Base-by-base conservation (phyloP, 208 protist genomes). In the Baffinella frigidus region DNA sequence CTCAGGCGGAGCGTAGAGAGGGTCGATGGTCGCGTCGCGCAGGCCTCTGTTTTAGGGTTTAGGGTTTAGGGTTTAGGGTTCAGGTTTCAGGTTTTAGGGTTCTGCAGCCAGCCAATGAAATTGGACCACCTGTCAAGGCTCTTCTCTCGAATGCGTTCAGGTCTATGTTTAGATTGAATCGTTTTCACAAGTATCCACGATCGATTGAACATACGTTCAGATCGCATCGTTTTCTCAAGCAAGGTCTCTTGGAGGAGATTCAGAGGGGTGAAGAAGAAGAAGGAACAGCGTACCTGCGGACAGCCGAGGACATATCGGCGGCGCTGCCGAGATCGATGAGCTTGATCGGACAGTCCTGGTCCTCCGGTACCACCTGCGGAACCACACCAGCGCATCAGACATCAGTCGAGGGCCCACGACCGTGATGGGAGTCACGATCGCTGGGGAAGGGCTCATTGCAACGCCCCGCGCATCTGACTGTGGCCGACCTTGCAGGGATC, bases 1-100 rank as follows among this genome's bases (percentile, higher is more conserved):
- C 39, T 87, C 80, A 33, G 80, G 80, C n/a, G 80, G 80, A 4
- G 80, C 80, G 51, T 87, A 87, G 44, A 87, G 80, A 27, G 80
- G 80, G 51, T 87, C 80, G 39, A 87, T 27, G 80, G 80, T 87
- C 27, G 51, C 80, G 44, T 87, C 80, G 2, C 35, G 20, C n/a
- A 90, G 38, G 24, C 83, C 83, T 56, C 11, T 56, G 48, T 56
- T 7, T 56, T 7, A 24, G 48, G 7, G 48, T 56, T 7, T 56
- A 17, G 7, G 48, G 7, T 7, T 56, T 7, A 24, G 48, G 7
- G 48, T 56, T 7, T 56, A 17, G 7, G 48, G 7, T 7, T 56
- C 11, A 24, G 48, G 7, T 7, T 56, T 7, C 17, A 17, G 48
- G 48, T 56, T 24, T 56, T 56, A n/a, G n/a, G n/a, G 48, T 24